Percentiles rank a stretch among this genome's conserved stretches.
phyloP scores from a whole-genome alignment of 768 basidiomycete species.

The Lentinula guzmanii region DNA sequence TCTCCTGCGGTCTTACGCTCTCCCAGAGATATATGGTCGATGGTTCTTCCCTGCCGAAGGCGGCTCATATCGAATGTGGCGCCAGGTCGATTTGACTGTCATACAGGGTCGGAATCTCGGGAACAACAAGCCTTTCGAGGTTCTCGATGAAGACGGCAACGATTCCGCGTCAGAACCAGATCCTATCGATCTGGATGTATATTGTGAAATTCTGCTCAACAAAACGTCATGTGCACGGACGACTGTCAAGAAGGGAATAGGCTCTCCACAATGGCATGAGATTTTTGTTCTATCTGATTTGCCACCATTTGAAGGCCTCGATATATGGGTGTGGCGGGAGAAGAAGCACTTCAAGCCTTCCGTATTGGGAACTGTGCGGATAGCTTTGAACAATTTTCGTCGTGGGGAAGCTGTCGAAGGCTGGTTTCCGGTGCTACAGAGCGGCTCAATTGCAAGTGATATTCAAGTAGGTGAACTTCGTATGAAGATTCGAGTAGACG shows the following conservation, averaged over 20 bases:
- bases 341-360: constrained; percentile 54
- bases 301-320: constrained; percentile 70
- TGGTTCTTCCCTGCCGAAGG: constrained; percentile 50
- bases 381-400: constrained; percentile 66
- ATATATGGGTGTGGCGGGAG: constrained; percentile 64
- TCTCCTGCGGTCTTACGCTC: constrained; percentile 74
- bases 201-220: constrained; percentile 75
- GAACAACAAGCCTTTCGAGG: constrained; percentile 32
- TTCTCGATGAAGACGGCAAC: constrained; percentile 17
- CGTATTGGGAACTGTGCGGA: constrained; percentile 53
- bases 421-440: constrained; percentile 73
- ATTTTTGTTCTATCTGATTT: constrained; percentile 67
- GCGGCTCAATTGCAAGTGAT: constrained; percentile 40
- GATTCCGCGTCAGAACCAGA: constrained; percentile 36
- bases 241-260: constrained; percentile 60
- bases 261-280: constrained; percentile 80
- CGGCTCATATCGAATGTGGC: constrained; percentile 84
- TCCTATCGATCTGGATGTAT: constrained; percentile 61
- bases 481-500: constrained; percentile 67
- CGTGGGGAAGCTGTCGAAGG: constrained; percentile 74
- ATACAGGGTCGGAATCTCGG: constrained; percentile 74
- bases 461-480: constrained; percentile 71
- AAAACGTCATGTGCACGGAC: constrained; percentile 66
- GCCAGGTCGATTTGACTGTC: constrained; percentile 70
- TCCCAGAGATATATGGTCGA: constrained; percentile 72